A percentile compares a stretch with the other conserved stretches of the same genome.
Conservation (phyloP, 2,329 filamentous ascomycete species). For the Neocucurbitaria cava region DNA sequence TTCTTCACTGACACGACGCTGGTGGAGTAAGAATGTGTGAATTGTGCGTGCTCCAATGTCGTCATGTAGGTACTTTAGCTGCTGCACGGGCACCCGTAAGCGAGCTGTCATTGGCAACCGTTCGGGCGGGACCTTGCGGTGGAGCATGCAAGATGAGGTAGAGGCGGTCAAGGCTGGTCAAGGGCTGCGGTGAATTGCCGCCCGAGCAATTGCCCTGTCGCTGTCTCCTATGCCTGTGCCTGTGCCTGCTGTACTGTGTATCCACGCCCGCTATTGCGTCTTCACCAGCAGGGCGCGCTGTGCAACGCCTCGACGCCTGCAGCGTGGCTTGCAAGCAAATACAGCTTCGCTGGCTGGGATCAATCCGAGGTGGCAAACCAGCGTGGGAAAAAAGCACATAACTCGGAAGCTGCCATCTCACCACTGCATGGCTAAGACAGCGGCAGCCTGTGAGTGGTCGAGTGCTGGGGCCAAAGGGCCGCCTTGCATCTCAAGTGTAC, state of each 20-base stretch:
- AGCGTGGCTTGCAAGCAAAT: conserved; percentile 6
- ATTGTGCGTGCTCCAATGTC: conserved; percentile 23
- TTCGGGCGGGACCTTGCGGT: conserved; percentile 19
- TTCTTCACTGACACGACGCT: conserved; percentile 25
- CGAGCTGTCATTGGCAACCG: conserved; percentile 22
- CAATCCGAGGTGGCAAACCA: conserved; percentile 15
- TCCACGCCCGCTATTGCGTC: conserved; percentile 1
- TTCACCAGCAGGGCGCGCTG: neutral
- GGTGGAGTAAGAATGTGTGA: conserved; percentile 4
- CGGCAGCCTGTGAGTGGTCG: conserved; percentile 23
- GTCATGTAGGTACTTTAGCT: conserved; percentile 12
- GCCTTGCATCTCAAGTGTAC: conserved; percentile 26
- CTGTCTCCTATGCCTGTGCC: too few species aligned
- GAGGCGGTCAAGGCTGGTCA: conserved; percentile 19
- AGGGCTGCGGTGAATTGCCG: conserved; percentile 9
- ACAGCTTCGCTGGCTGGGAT: neutral
- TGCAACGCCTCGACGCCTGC: conserved; percentile 4
- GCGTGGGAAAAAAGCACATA: conserved; percentile 3
- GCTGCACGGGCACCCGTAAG: conserved; percentile 6
- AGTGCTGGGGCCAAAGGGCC: conserved; percentile 14
- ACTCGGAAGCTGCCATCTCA: conserved; percentile 25
- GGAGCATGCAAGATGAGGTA: conserved; percentile 28
- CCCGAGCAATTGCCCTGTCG: conserved; percentile 4
- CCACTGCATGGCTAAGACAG: conserved; percentile 15
- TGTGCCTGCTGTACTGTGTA: neutral